Conservation (phyloP, 2,329 filamentous ascomycete genomes). For the Fusarium algeriense region DNA sequence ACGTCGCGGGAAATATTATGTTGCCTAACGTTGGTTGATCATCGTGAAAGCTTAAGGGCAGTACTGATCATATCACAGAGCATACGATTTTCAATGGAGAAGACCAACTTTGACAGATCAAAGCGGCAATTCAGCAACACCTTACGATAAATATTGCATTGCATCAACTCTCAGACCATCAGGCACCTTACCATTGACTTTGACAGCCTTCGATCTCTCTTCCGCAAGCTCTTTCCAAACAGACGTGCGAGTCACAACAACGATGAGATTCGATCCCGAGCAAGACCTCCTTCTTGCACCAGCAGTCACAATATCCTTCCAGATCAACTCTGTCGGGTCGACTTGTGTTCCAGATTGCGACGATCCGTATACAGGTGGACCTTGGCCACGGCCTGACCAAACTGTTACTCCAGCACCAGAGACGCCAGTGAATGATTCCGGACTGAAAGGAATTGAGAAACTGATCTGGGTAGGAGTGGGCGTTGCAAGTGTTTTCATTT, state of each 20-base stretch:
- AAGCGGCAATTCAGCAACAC: neutral
- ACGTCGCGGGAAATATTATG: neutral
- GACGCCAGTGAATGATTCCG: neutral
- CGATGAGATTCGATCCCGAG: neutral
- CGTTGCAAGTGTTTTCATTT: fast-evolving
- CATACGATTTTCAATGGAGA: neutral
- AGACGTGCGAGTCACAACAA: neutral
- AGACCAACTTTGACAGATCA: neutral
- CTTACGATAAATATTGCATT: neutral
- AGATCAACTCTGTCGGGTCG: neutral
- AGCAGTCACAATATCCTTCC: neutral
- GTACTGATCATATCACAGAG: neutral
- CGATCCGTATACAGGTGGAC: neutral
- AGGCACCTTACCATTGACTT: neutral
- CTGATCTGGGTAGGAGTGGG: neutral
- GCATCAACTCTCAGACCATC: neutral
- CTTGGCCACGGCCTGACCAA: neutral
- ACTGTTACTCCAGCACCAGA: neutral
- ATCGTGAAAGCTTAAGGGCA: too few species aligned
- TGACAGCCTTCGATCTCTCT: neutral
- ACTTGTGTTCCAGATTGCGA: neutral
- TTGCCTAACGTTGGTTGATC: neutral
- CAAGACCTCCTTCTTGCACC: neutral
- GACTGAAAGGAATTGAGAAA: neutral
- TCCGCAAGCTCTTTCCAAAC: neutral